Conservation (phyloP, 495 filamentous ascomycete genomes). For the Penicillium cataractarum region DNA sequence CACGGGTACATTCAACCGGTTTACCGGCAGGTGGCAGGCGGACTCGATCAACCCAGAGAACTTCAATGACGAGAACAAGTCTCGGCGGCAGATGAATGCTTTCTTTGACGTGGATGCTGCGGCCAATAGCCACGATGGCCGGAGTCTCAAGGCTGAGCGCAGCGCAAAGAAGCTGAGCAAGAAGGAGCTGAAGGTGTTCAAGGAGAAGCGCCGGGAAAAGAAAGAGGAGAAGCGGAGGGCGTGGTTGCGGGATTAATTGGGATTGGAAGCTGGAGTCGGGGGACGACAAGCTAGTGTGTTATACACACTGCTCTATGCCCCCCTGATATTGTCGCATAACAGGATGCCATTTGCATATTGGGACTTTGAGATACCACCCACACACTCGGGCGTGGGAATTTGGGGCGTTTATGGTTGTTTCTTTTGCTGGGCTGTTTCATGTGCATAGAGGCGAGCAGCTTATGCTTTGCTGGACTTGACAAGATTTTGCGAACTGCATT, state of each 20-base stretch:
- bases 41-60: conserved; percentile 65
- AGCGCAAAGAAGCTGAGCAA: conserved; percentile 85
- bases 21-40: conserved; percentile 84
- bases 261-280: conserved; percentile 3
- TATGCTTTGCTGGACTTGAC: not conserved
- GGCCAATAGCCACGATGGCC: conserved; percentile 89
- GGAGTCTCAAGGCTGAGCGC: conserved; percentile 85
- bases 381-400: conserved; percentile 22
- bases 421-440: conserved; percentile 14
- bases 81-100: conserved; percentile 84
- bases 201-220: conserved; percentile 75
- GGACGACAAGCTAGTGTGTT: not conserved
- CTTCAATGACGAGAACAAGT: conserved; percentile 89
- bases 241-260: conserved; percentile 72
- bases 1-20: conserved; percentile 84
- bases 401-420: conserved; percentile 28
- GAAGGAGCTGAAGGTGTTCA: conserved; percentile 77
- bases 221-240: conserved; percentile 95
- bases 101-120: conserved; percentile 98
- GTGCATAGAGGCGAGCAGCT: conserved; percentile 26
- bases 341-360: conserved; percentile 21
- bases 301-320: not conserved
- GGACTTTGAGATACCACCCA: conserved; percentile 25
- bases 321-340: conserved; percentile 17
- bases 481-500: not conserved